These are phyloP conservation scores for Chlamydomonas sphaeroides DNA, from an alignment of 139 green algal genomes.

Conservation along the genomic window DNA sequence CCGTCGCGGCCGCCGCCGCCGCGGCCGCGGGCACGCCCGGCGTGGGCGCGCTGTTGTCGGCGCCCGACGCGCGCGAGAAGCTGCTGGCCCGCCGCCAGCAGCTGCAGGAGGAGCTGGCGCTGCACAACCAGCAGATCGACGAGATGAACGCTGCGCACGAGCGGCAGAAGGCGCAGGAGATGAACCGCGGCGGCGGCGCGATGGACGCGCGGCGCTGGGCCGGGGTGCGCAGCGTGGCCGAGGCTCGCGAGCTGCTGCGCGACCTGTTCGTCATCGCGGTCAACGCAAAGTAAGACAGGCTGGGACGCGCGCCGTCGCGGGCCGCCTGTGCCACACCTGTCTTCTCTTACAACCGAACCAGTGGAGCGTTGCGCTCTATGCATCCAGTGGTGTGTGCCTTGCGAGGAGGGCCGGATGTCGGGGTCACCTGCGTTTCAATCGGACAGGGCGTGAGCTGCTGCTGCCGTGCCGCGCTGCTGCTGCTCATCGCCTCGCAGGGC, in stretches of 20 bases:
- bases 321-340: too few relatives aligned
- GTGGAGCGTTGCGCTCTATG: too few relatives aligned
- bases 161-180: constrained; percentile 75
- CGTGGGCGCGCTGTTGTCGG: too few relatives aligned
- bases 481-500: too few relatives aligned
- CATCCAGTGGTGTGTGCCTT: too few relatives aligned
- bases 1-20: background rate
- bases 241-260: constrained; percentile 77
- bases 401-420: too few relatives aligned
- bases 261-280: constrained; percentile 75
- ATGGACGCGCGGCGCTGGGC: constrained; percentile 79
- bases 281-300: constrained; percentile 64
- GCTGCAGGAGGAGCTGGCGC: constrained; percentile 51
- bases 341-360: too few relatives aligned
- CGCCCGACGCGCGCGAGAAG: constrained; percentile 40
- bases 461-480: too few relatives aligned
- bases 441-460: too few relatives aligned
- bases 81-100: constrained; percentile 50
- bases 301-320: too few relatives aligned
- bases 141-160: constrained; percentile 75
- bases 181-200: constrained; percentile 66
- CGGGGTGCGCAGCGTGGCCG: constrained; percentile 66
- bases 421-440: too few relatives aligned
- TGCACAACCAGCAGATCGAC: constrained; percentile 49
- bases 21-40: background rate